Base-by-base conservation (phyloP, 306 rosid species). In the Prosopis cineraria region DNA sequence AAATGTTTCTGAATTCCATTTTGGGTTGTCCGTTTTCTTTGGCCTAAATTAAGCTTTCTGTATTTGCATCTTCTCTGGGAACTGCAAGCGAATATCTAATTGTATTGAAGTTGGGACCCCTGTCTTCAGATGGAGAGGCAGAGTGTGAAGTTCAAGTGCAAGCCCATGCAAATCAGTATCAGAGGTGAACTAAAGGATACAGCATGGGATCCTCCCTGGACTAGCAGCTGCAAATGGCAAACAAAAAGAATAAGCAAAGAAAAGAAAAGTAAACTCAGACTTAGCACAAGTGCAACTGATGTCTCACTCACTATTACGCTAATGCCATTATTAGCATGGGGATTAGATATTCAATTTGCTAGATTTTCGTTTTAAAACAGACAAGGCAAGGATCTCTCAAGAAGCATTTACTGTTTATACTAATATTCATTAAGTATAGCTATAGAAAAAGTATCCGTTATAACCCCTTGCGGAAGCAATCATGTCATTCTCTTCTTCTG, bases 121-220 rank as follows among this genome's bases (percentile, higher is more conserved):
- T 10, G 17, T 12, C 25, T 56, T 56, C 34, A 2, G 13, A 56
- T 56, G 1, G 33, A 0, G 34, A 25, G 34, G 19, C 68, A 33
- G 41, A 33, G n/a, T n/a, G 43, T 17, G 68, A 63, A 33, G 43
- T 17, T 63, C 14, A 33, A 63, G 43, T 10, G 36, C 7, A 6
- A 17, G 68, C 39, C 68, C 30, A 73, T 50, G 69, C 27, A 22
- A 73, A 50, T 53, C 62, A 25, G 3, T 2, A 29, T 52, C 58
- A 52, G n/a, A 0, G 10, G 31, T 43, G 34, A 74, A 70, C 68
- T 81, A 91, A 43, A 89, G 93, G 79, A 90, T 85, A 68, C 74
- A 77, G 82, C 93, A 90, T 65, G 80, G 77, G 56, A 64, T 37
- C 66, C 78, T 73, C 82, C 89, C n/a, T 71, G 85, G 64, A 69